Conservation (phyloP, 805 yeast genomes). For the Priceomyces castillae region DNA sequence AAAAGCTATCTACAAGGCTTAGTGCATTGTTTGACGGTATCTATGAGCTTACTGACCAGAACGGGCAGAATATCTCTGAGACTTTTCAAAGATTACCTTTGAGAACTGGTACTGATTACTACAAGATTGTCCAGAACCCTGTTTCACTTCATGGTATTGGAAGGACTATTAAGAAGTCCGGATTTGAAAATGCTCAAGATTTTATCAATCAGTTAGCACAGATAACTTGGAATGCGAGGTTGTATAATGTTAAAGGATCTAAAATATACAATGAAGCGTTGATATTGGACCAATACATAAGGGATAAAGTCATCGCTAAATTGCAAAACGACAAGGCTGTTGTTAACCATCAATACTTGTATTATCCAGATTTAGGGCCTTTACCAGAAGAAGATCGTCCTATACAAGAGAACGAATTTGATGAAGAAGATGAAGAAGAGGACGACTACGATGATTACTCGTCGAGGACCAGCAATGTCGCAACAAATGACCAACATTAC, state of each 20-base stretch:
- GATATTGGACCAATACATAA: slow-evolving; percentile 51
- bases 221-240: slow-evolving; percentile 86
- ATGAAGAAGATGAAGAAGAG: slow-evolving; percentile 24
- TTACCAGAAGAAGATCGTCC: slow-evolving; percentile 51
- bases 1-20: slow-evolving; percentile 34
- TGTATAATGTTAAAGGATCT: slow-evolving; percentile 72
- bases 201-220: slow-evolving; percentile 78
- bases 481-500: slow-evolving; percentile 10
- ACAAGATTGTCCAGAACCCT: slow-evolving; percentile 74
- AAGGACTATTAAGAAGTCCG: slow-evolving; percentile 50
- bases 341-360: slow-evolving; percentile 33
- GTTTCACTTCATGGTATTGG: slow-evolving; percentile 73
- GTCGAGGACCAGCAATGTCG: slow-evolving; percentile 5
- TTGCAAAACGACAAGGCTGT: slow-evolving; percentile 42
- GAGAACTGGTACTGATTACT: slow-evolving; percentile 73
- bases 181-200: slow-evolving; percentile 60
- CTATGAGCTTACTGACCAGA: slow-evolving; percentile 37
- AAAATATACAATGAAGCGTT: slow-evolving; percentile 67
- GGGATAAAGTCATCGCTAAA: slow-evolving; percentile 46
- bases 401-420: slow-evolving; percentile 19
- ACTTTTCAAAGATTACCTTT: slow-evolving; percentile 75
- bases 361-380: slow-evolving; percentile 67
- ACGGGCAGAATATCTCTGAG: slow-evolving; percentile 46
- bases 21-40: slow-evolving; percentile 36
- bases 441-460: slow-evolving; percentile 18